A percentile compares a stretch with the other conserved stretches of the same genome.
Conservation (phyloP, 2,329 filamentous ascomycete genomes). For the Penicillium vulpinum region DNA sequence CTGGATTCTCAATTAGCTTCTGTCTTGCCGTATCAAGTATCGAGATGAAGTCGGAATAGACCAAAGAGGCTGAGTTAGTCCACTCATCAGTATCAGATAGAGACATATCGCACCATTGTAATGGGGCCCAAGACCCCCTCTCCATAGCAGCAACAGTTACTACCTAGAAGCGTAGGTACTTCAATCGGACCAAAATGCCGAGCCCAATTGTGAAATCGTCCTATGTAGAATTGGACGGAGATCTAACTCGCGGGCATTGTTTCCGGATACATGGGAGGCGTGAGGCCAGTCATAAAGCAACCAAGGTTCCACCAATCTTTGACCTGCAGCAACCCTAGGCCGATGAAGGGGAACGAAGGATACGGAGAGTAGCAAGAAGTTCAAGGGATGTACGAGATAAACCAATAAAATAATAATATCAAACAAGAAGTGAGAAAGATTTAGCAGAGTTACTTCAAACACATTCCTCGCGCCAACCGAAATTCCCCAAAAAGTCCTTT, state of each 20-base stretch:
- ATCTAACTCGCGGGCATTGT: constrained; percentile 21
- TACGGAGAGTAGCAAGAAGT: background rate
- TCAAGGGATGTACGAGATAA: background rate
- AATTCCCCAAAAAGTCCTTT: background rate
- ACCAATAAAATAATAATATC: background rate
- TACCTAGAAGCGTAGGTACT: background rate
- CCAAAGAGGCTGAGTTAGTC: background rate
- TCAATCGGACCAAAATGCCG: constrained; percentile 17
- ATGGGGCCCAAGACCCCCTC: background rate
- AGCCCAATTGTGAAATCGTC: background rate
- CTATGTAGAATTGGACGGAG: background rate
- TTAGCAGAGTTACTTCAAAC: background rate
- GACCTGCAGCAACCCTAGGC: background rate
- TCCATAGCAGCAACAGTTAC: background rate
- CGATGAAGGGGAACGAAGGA: background rate
- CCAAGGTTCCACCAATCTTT: constrained; percentile 1
- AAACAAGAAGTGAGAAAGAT: background rate
- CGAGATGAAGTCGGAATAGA: background rate
- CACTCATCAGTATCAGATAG: background rate
- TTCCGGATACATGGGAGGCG: constrained; percentile 8
- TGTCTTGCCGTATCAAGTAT: background rate
- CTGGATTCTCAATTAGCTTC: background rate
- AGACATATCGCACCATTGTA: background rate
- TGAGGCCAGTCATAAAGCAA: background rate
- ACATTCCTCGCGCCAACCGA: constrained; percentile 10